phyloP scores from a whole-genome alignment of 148 eudicot genomes.

The Amaranthus palmeri region DNA sequence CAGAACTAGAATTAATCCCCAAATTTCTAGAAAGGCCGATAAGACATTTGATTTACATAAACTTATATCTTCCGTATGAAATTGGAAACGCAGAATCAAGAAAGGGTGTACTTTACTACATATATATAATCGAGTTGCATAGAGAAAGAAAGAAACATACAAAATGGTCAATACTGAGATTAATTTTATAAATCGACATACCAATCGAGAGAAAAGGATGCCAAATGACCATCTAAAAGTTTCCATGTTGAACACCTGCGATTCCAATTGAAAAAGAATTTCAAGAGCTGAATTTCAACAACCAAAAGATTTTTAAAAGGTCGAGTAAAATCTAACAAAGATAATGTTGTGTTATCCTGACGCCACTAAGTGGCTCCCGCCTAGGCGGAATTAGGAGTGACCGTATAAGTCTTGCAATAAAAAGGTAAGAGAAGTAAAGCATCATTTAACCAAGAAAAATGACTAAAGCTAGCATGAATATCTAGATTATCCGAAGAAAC shows the following conservation, averaged over 20 bases:
- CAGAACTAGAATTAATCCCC: too few relatives aligned
- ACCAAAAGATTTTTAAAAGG: background rate
- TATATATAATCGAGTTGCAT: background rate
- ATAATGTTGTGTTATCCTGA: too few relatives aligned
- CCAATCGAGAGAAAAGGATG: conserved; percentile 96
- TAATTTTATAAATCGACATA: conserved; percentile 26
- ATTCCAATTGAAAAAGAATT: background rate
- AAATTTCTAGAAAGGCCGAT: background rate
- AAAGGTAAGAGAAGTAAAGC: background rate
- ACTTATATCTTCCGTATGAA: background rate
- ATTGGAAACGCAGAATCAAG: background rate
- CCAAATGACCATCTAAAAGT: conserved; percentile 96
- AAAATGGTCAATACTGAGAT: background rate
- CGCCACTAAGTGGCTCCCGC: too few relatives aligned
- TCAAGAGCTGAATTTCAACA: background rate
- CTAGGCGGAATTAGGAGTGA: too few relatives aligned
- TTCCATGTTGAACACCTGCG: conserved; percentile 87
- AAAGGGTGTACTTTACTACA: background rate
- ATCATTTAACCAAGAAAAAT: background rate
- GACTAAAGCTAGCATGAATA: background rate
- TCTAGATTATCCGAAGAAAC: background rate
- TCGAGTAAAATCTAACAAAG: background rate
- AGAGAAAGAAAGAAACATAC: background rate
- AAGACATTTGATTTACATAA: background rate
- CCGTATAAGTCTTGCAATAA: background rate